Evolutionary conservation across 2,329 filamentous ascomycete species (phyloP).

Genomic region (Annulohypoxylon truncatum): DNA sequence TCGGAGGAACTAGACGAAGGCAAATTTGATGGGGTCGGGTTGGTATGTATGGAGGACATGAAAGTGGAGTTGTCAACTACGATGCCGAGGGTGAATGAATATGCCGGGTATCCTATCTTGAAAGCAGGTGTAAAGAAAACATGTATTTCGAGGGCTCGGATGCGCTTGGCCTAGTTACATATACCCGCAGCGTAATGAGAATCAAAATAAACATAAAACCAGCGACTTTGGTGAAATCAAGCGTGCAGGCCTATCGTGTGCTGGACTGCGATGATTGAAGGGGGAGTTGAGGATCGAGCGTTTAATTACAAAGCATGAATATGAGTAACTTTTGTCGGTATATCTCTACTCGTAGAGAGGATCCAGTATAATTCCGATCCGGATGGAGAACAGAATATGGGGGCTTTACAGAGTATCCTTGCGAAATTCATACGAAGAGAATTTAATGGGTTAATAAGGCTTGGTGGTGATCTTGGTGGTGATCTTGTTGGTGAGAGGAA

Average conservation of each 20-base stretch:
- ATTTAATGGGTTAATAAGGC: background rate
- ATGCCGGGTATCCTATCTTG: background rate
- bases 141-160: background rate
- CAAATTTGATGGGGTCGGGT: slow-evolving; percentile 35
- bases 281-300: background rate
- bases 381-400: background rate
- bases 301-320: slow-evolving; percentile 22
- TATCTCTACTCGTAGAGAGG: slow-evolving; percentile 23
- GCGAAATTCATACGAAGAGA: slow-evolving; percentile 7
- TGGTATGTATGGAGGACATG: slow-evolving; percentile 48
- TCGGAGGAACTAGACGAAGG: slow-evolving; percentile 40
- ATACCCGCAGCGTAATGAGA: background rate
- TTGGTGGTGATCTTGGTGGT: slow-evolving; percentile 1
- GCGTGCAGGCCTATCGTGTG: slow-evolving; percentile 32
- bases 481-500: background rate
- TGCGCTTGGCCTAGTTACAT: slow-evolving; percentile 7
- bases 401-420: background rate
- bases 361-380: background rate
- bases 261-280: slow-evolving; percentile 23
- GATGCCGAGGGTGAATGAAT: background rate
- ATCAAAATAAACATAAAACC: background rate
- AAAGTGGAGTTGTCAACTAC: slow-evolving; percentile 32
- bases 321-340: slow-evolving; percentile 14
- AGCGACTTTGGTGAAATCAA: slow-evolving; percentile 3
- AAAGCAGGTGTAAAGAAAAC: background rate